phyloP scores from a whole-genome alignment of 306 rosid species.

The Lithocarpus polystachyus region DNA sequence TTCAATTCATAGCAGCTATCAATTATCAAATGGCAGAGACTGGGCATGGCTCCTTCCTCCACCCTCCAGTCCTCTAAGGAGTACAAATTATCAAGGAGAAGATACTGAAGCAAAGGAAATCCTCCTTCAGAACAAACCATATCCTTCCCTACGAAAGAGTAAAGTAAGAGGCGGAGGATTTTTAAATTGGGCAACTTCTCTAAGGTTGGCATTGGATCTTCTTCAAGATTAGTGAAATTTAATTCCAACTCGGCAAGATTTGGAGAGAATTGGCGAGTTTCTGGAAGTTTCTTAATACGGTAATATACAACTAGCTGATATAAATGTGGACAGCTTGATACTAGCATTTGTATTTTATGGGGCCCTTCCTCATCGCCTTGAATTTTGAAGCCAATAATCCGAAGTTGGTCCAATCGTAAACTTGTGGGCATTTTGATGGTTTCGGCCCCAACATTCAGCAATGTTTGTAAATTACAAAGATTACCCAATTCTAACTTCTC shows the following conservation, averaged over 20 bases:
- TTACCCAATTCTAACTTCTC: background rate
- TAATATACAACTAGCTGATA: rapidly evolving
- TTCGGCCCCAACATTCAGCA: background rate
- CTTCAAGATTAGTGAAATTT: background rate
- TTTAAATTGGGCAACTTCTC: background rate
- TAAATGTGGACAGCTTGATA: background rate
- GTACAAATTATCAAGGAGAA: rapidly evolving
- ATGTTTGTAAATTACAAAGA: background rate
- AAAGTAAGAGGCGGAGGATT: background rate
- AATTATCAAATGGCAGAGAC: too few relatives aligned
- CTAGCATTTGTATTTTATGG: background rate
- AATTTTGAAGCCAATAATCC: background rate
- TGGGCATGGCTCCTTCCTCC: too few relatives aligned
- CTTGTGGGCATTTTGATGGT: background rate
- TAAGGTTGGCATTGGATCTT: background rate
- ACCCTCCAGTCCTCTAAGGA: too few relatives aligned
- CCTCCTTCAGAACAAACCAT: too few relatives aligned
- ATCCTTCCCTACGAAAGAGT: too few relatives aligned
- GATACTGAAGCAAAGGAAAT: too few relatives aligned
- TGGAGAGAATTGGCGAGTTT: conserved; percentile 1
- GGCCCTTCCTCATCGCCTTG: background rate
- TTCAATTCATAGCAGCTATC: rapidly evolving
- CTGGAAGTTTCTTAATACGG: background rate
- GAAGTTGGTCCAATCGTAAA: too few relatives aligned
- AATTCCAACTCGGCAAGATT: conserved; percentile 20